Percentiles rank a stretch among this genome's conserved stretches.
These are phyloP conservation scores for Lyophyllum decastes DNA, from an alignment of 768 basidiomycete genomes.

Conservation along the genomic window DNA sequence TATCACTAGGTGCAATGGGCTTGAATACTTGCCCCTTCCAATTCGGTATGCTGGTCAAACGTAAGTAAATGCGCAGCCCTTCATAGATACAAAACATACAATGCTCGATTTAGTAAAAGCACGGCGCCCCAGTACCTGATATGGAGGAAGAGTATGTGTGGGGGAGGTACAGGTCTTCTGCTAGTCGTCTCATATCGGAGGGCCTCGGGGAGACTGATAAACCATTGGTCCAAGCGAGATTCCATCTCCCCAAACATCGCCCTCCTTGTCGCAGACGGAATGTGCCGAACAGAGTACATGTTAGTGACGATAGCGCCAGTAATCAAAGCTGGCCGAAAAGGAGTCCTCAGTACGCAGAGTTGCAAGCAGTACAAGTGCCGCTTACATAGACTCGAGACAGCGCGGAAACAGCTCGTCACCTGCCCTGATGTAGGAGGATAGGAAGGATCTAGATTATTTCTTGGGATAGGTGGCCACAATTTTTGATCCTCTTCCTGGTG, in stretches of 20 bases:
- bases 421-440: conserved; percentile 48
- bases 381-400: conserved; percentile 60
- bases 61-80: conserved; percentile 4
- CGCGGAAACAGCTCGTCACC: conserved; percentile 57
- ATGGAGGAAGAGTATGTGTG: conserved; percentile 69
- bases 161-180: conserved; percentile 55
- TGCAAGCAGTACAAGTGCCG: conserved; percentile 2
- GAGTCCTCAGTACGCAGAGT: neutral
- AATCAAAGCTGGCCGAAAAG: conserved; percentile 52
- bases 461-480: conserved; percentile 50
- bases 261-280: conserved; percentile 47
- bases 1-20: neutral
- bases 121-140: conserved; percentile 78
- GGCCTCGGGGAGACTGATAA: conserved; percentile 62
- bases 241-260: conserved; percentile 57
- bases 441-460: conserved; percentile 38
- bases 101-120: conserved; percentile 73
- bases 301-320: conserved; percentile 65
- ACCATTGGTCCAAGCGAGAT: conserved; percentile 73
- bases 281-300: conserved; percentile 68
- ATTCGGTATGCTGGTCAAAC: conserved; percentile 61
- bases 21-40: conserved; percentile 56
- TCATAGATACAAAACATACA: conserved; percentile 49
- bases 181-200: conserved; percentile 61
- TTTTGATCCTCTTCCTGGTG: conserved; percentile 64